Conservation (phyloP, 495 filamentous ascomycete genomes). For the Eremomyces bilateralis region DNA sequence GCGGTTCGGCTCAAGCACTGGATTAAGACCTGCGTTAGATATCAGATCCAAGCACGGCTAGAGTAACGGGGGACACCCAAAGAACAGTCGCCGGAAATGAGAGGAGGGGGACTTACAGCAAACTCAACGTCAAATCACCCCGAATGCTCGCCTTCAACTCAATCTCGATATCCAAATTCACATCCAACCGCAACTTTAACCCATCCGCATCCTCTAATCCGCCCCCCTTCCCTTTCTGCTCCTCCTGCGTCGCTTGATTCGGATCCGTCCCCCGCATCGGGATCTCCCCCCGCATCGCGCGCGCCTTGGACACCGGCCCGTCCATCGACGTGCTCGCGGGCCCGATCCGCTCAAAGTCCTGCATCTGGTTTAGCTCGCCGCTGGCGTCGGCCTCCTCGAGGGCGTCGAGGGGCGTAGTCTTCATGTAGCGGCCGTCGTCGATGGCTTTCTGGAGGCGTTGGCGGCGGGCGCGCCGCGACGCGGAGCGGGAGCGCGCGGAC, state of each 20-base stretch:
- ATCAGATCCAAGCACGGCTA: too few species aligned
- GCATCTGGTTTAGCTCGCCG: conserved; percentile 20
- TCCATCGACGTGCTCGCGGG: conserved; percentile 27
- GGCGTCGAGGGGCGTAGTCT: conserved; percentile 19
- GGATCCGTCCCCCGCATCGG: conserved; percentile 23
- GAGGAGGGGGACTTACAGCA: conserved; percentile 19
- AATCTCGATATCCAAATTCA: conserved; percentile 25
- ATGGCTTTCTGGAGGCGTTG: conserved; percentile 17
- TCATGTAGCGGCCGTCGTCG: conserved; percentile 22
- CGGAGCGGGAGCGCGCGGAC: conserved; percentile 16
- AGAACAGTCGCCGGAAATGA: not conserved
- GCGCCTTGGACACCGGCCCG: conserved; percentile 24
- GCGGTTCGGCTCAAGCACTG: too few species aligned
- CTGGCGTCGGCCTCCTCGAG: conserved; percentile 24
- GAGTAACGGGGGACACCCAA: too few species aligned
- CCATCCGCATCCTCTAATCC: conserved; percentile 18
- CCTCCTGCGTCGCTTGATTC: conserved; percentile 18
- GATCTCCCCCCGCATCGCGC: conserved; percentile 24
- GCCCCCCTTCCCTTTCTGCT: conserved; percentile 12
- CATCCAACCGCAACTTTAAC: conserved; percentile 22
- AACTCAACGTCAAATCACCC: conserved; percentile 21
- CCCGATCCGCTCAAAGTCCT: conserved; percentile 27
- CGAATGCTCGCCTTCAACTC: conserved; percentile 24
- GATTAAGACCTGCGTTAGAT: too few species aligned
- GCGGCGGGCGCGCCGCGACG: conserved; percentile 18